These are phyloP conservation scores for Huntiella moniliformis DNA, from an alignment of 2,329 filamentous ascomycete species.

Conservation along the genomic window DNA sequence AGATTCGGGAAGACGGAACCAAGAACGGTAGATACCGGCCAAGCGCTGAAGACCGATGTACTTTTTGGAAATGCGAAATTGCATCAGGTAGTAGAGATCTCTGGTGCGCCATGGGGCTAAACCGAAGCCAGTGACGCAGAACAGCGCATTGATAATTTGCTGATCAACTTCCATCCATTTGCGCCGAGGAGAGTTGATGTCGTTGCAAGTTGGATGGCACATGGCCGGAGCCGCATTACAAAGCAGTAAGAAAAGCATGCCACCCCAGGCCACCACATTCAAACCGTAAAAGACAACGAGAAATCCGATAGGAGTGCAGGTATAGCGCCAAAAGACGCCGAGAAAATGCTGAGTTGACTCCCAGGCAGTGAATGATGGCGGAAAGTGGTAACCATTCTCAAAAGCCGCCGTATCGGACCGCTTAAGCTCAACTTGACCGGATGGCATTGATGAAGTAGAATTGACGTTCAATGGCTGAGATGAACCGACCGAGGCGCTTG, in stretches of 20 bases:
- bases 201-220: slow-evolving; percentile 51
- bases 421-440: background rate
- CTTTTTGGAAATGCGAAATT: slow-evolving; percentile 38
- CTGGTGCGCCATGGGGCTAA: slow-evolving; percentile 70
- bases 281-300: slow-evolving; percentile 61
- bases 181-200: slow-evolving; percentile 56
- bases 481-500: background rate
- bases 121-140: slow-evolving; percentile 74
- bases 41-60: slow-evolving; percentile 43
- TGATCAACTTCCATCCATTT: slow-evolving; percentile 75
- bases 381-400: slow-evolving; percentile 48
- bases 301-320: slow-evolving; percentile 57
- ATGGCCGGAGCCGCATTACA: slow-evolving; percentile 56
- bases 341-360: slow-evolving; percentile 39
- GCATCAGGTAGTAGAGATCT: slow-evolving; percentile 55
- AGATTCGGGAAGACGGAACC: slow-evolving; percentile 56
- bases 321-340: slow-evolving; percentile 51
- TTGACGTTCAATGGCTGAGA: background rate
- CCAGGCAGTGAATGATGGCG: slow-evolving; percentile 39
- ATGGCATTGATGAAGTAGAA: background rate
- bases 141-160: slow-evolving; percentile 51
- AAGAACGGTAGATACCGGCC: slow-evolving; percentile 54
- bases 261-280: slow-evolving; percentile 75
- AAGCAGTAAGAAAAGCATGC: slow-evolving; percentile 74
- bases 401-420: slow-evolving; percentile 23